Percentiles rank a stretch among this genome's conserved stretches.
These are phyloP conservation scores for Gossypium bickii DNA, from an alignment of 345 rosid genomes.

Conservation along the genomic window DNA sequence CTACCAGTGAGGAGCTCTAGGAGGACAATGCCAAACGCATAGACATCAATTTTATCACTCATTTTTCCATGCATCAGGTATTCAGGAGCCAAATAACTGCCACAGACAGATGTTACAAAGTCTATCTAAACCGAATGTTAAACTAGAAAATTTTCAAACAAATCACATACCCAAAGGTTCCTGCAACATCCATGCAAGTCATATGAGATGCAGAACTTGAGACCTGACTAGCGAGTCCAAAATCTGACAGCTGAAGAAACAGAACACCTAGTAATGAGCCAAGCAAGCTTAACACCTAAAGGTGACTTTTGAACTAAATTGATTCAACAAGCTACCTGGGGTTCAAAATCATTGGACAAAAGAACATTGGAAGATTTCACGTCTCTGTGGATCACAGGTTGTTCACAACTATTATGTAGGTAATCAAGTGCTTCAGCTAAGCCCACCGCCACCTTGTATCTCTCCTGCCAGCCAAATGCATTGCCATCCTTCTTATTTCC, in stretches of 20 bases:
- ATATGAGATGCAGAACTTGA: slow-evolving; percentile 42
- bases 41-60: slow-evolving; percentile 88
- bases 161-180: slow-evolving; percentile 82
- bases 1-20: slow-evolving; percentile 91
- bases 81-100: slow-evolving; percentile 97
- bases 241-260: slow-evolving; percentile 81
- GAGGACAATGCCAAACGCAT: slow-evolving; percentile 89
- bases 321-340: slow-evolving; percentile 48
- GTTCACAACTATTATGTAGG: slow-evolving; percentile 60
- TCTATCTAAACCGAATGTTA: slow-evolving; percentile 1
- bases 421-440: slow-evolving; percentile 89
- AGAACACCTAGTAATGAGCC: slow-evolving; percentile 22
- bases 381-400: slow-evolving; percentile 83
- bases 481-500: slow-evolving; percentile 55
- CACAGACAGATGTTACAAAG: slow-evolving; percentile 15
- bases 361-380: slow-evolving; percentile 96
- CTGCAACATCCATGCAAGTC: slow-evolving; percentile 61
- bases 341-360: slow-evolving; percentile 87
- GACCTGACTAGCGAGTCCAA: slow-evolving; percentile 76
- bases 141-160: slow-evolving; percentile 8
- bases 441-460: slow-evolving; percentile 82
- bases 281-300: slow-evolving; percentile 10
- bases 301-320: not conserved
- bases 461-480: slow-evolving; percentile 75
- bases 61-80: slow-evolving; percentile 91